Conservation (phyloP, 768 basidiomycete genomes). For the Boletus rubropictus region DNA sequence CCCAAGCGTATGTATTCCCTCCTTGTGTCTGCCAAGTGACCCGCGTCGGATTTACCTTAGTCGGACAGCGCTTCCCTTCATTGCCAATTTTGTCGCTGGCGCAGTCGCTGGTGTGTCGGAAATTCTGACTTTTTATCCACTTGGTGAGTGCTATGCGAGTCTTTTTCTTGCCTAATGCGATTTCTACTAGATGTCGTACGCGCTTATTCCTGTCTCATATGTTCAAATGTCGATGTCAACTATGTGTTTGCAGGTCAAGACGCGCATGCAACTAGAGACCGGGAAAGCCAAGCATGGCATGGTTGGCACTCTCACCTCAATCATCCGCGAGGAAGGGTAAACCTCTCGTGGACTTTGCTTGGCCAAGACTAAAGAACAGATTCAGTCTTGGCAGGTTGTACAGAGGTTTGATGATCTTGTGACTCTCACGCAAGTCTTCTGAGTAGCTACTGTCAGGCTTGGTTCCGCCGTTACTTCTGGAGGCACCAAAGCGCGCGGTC, state of each 20-base stretch:
- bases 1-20: constrained; percentile 27
- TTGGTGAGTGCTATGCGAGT: constrained; percentile 50
- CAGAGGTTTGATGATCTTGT: constrained; percentile 49
- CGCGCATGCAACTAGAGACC: constrained; percentile 94
- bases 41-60: constrained; percentile 1
- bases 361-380: not conserved
- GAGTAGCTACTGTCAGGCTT: constrained; percentile 48
- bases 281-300: constrained; percentile 73
- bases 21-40: not conserved
- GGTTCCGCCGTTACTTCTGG: constrained; percentile 89
- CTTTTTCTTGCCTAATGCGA: not conserved
- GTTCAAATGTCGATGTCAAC: constrained; percentile 1
- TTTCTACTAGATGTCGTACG: constrained; percentile 71
- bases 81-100: constrained; percentile 89
- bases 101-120: constrained; percentile 92
- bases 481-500: constrained; percentile 97
- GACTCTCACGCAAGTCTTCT: not conserved
- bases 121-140: constrained; percentile 82
- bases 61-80: constrained; percentile 67
- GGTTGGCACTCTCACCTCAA: constrained; percentile 74
- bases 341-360: constrained; percentile 15
- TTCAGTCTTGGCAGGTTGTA: constrained; percentile 76
- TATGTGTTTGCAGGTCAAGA: constrained; percentile 69
- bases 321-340: constrained; percentile 89
- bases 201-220: constrained; percentile 13